Evolutionary conservation across 2,329 filamentous ascomycete genomes (phyloP).

Genomic region (Ambrosiella cleistominuta): DNA sequence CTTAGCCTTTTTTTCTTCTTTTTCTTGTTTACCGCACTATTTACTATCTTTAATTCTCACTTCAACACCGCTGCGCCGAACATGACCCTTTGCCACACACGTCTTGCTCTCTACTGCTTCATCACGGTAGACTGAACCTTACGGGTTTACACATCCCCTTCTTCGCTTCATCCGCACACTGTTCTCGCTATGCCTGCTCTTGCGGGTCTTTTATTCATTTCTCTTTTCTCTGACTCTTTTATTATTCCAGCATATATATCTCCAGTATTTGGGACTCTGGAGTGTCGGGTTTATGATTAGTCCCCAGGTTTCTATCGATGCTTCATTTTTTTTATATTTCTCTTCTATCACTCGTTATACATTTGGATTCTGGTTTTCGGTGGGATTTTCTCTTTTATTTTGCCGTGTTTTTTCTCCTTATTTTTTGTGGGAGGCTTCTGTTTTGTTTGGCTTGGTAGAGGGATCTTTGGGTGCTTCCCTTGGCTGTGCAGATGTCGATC

Average conservation of each 20-base stretch:
- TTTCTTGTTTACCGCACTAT: not conserved
- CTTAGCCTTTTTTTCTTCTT: slow-evolving; percentile 5
- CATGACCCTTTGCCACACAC: not conserved
- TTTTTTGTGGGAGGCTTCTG: not conserved
- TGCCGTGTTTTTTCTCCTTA: no score
- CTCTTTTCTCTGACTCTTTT: not conserved
- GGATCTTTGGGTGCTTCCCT: not conserved
- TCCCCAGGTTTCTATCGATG: not conserved
- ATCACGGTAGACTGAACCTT: not conserved
- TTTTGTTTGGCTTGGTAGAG: not conserved
- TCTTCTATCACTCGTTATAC: not conserved
- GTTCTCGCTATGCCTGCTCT: not conserved
- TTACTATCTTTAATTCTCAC: slow-evolving; percentile 3
- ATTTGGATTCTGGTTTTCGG: not conserved
- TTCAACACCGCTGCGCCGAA: slow-evolving; percentile 9
- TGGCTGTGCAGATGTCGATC: not conserved
- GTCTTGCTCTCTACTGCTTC: slow-evolving; percentile 4
- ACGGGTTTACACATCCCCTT: not conserved
- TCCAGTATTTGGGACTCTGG: not conserved
- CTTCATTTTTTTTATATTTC: not conserved
- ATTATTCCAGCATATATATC: not conserved
- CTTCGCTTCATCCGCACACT: not conserved
- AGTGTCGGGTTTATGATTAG: not conserved
- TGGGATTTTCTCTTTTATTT: not conserved
- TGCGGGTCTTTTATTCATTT: not conserved